Conservation (phyloP, 2,329 filamentous ascomycete genomes). For the Colletotrichum truncatum region DNA sequence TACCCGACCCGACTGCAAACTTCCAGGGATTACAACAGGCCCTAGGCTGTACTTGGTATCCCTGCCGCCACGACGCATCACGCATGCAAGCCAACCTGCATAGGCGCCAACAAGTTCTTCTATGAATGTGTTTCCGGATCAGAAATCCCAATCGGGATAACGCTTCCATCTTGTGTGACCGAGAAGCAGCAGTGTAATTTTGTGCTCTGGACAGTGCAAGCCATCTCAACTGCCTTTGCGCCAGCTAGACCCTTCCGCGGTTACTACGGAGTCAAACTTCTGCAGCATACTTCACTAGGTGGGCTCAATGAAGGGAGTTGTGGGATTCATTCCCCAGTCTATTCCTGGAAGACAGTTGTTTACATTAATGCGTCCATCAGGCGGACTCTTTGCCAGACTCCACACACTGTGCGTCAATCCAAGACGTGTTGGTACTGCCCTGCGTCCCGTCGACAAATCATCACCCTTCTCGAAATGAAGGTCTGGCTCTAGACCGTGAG, state of each 20-base stretch:
- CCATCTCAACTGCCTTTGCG: conserved; percentile 2
- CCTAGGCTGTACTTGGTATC: conserved; percentile 11
- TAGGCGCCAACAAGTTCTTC: conserved; percentile 28
- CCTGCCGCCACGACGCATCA: conserved; percentile 27
- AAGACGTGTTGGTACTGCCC: conserved; percentile 3
- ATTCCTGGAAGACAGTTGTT: not conserved
- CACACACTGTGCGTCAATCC: conserved; percentile 17
- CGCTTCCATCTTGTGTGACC: not conserved
- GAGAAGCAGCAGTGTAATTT: not conserved
- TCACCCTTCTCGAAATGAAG: conserved; percentile 1
- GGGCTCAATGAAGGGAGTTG: not conserved
- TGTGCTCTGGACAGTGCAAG: not conserved
- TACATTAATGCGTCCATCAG: not conserved
- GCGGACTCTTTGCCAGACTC: conserved; percentile 4
- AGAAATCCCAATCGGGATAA: not conserved
- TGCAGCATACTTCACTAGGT: not conserved
- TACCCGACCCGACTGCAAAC: not conserved
- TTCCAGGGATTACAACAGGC: not conserved
- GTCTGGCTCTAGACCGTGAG: conserved; percentile 1
- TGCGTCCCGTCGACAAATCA: conserved; percentile 23
- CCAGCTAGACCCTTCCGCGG: conserved; percentile 7
- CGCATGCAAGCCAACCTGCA: conserved; percentile 29
- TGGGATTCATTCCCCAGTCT: not conserved
- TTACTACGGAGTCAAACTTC: not conserved
- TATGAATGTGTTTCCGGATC: not conserved